These are phyloP conservation scores for Spergularia marina DNA, from an alignment of 148 eudicot species.

Conservation along the genomic window DNA sequence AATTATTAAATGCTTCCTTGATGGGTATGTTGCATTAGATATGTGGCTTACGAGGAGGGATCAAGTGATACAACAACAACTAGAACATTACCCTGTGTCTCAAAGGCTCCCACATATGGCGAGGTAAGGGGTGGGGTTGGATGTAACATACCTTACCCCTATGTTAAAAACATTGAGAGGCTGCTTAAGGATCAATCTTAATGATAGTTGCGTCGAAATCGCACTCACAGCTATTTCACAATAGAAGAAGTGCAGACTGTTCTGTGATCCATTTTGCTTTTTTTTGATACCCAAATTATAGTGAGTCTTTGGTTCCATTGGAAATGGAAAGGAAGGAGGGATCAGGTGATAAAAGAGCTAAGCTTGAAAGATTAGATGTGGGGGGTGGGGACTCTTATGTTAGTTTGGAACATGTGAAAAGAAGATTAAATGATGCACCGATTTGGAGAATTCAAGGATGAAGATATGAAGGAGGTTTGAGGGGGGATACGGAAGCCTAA, in stretches of 20 bases:
- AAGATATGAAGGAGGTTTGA: not conserved
- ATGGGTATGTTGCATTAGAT: not conserved
- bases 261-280: no score
- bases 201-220: no score
- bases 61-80: not conserved
- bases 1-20: not conserved
- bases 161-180: no score
- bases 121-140: no score
- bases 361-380: not conserved
- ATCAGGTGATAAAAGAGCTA: not conserved
- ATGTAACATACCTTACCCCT: no score
- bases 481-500: not conserved
- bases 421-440: not conserved
- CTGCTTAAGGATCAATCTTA: no score
- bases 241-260: no score
- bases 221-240: no score
- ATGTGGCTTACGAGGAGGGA: not conserved
- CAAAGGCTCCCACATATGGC: no score
- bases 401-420: not conserved
- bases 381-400: not conserved
- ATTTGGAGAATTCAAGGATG: not conserved
- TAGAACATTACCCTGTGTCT: no score
- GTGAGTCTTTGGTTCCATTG: no score
- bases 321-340: not conserved
- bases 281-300: no score